Evolutionary conservation across 805 yeast genomes (phyloP).

Genomic region (Yamadazyma paraphyllophila): DNA sequence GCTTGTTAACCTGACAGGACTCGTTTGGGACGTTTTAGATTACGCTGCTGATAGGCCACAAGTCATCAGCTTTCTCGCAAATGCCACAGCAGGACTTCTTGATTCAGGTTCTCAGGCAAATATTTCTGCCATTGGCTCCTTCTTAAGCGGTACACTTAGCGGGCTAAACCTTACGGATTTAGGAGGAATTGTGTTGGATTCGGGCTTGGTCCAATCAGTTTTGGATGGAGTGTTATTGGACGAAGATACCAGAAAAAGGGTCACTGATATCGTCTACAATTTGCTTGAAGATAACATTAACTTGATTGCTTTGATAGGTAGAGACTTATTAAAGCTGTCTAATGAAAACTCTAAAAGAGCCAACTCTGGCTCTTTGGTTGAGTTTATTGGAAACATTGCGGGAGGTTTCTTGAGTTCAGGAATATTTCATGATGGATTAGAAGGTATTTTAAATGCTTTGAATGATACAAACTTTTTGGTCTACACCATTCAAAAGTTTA

Average conservation of each 20-base stretch:
- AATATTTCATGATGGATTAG: constrained; percentile 23
- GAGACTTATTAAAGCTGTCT: constrained; percentile 22
- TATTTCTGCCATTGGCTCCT: constrained; percentile 6
- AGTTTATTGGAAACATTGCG: constrained; percentile 29
- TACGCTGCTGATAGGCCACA: constrained; percentile 30
- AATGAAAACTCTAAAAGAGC: constrained; percentile 13
- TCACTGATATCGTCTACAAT: constrained; percentile 30
- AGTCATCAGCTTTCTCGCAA: constrained; percentile 28
- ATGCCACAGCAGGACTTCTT: constrained; percentile 24
- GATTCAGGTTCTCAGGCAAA: constrained; percentile 6
- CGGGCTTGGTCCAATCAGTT: constrained; percentile 34
- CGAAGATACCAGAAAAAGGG: constrained; percentile 26
- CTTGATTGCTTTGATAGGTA: constrained; percentile 20
- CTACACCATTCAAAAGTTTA: constrained; percentile 33
- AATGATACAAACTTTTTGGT: constrained; percentile 42
- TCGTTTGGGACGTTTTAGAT: constrained; percentile 35
- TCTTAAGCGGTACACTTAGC: constrained; percentile 5
- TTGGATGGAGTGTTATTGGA: constrained; percentile 41
- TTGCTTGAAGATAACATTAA: constrained; percentile 32
- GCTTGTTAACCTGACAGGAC: constrained; percentile 30
- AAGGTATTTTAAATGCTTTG: constrained; percentile 31
- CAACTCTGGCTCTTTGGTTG: constrained; percentile 21
- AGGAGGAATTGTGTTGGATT: constrained; percentile 22
- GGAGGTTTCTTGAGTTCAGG: constrained; percentile 28
- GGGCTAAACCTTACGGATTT: constrained; percentile 22